Evolutionary conservation across 2,329 filamentous ascomycete species (phyloP), one percentile per base, ranked within the genome.

Genomic region (Emergomyces africanus): DNA sequence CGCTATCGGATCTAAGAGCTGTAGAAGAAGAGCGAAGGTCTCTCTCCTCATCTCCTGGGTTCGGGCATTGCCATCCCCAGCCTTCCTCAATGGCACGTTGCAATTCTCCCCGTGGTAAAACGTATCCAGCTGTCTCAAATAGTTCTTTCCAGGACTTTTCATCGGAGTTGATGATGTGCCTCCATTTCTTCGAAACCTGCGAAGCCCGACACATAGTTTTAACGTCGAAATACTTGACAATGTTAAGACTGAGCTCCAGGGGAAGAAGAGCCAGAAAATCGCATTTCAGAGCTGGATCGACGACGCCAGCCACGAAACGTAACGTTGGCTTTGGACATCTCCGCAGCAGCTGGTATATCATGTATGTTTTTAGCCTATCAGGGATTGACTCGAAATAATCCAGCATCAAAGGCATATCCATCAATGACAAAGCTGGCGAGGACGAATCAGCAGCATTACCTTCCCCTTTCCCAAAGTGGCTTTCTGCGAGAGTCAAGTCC

Each of bases 1-100:
- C 78, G n/a, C 67, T 71, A 50, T 79, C 77, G 3, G 69, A 72
- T 59, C 71, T 72, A 3, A 69, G 61, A 14, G 62, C 65, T 9
- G 71, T 56, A 74, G 78, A 62, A 70, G 79, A 72, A 70, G 79
- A 73, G 71, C 88, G 89, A 54, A 96, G 74, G 69, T 99, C 91
- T 60, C 83, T 81, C 72, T 99, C 94, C 59, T 81, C 89, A 57
- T 88, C 82, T 3, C 80, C 73, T 0, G 87, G 88, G 59, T 84
- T 82, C 0, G 91, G 89, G 69, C 92, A 89, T 70, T 99, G 94
- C 90, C 94, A 99, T 15, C 91, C 94, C 94, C 94, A 99, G 15
- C 94, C 94, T 76, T 97, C 89, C 48, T 79, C 78, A 59, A 97
- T 90, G 35, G 94, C 91, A 65, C 86, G 86, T 64, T 89, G 85